Evolutionary conservation across 352 stramenopile species (phyloP).

Genomic region (Phytophthora boehmeriae): DNA sequence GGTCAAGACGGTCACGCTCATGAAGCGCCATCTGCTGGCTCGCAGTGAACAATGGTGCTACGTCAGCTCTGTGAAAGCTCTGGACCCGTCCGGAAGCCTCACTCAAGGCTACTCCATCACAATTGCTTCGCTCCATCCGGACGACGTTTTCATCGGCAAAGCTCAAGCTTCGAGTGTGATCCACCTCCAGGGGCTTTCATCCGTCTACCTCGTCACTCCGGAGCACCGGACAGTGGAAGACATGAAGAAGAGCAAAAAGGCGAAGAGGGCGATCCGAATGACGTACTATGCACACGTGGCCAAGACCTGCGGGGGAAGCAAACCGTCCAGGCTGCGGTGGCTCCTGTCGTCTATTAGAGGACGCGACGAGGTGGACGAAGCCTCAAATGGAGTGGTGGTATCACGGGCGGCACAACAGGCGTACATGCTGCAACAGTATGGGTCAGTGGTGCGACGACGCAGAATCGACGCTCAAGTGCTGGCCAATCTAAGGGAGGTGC

Average conservation of each 20-base stretch:
- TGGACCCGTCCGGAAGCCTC: constrained; percentile 7
- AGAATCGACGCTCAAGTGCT: constrained; percentile 47
- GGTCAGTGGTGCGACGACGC: constrained; percentile 32
- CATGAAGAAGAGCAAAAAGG: constrained; percentile 17
- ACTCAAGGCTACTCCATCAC: constrained; percentile 40
- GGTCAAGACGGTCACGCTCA: constrained; percentile 57
- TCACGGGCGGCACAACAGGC: constrained; percentile 25
- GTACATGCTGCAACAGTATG: constrained; percentile 22
- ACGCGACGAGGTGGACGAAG: constrained; percentile 28
- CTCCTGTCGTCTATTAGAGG: constrained; percentile 17
- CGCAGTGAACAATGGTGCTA: constrained; percentile 61
- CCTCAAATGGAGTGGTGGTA: constrained; percentile 30
- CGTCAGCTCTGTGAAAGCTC: constrained; percentile 33
- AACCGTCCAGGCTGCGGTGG: constrained; percentile 23
- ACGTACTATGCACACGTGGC: constrained; percentile 44
- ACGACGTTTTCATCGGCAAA: constrained; percentile 53
- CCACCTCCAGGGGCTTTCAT: constrained; percentile 34
- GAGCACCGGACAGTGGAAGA: constrained; percentile 10
- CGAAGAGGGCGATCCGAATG: constrained; percentile 37
- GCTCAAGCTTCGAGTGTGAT: constrained; percentile 39
- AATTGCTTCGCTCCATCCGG: constrained; percentile 42
- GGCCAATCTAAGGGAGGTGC: constrained; percentile 32
- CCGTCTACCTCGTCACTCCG: constrained; percentile 40
- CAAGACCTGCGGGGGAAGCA: constrained; percentile 7
- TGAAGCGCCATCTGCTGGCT: constrained; percentile 44